phyloP scores from a whole-genome alignment of 169 alveolate genomes.

The Eimeria necatrix region DNA sequence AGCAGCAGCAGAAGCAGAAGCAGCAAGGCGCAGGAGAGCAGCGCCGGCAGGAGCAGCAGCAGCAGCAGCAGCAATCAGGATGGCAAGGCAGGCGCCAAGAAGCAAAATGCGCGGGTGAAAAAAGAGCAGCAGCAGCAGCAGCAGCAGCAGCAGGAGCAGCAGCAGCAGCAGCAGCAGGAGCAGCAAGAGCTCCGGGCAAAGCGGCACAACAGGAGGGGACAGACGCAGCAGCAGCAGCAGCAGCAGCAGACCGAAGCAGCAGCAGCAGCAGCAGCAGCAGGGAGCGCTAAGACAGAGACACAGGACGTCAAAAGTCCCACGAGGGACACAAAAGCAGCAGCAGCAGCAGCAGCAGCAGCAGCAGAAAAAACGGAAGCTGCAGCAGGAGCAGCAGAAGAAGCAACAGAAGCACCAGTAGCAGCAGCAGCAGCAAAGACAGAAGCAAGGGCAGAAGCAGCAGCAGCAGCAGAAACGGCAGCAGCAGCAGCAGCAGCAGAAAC shows the following conservation, averaged over 20 bases:
- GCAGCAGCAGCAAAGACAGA: too few relatives aligned
- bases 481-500: constrained; percentile 22
- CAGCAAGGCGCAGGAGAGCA: too few relatives aligned
- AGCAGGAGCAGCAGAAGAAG: too few relatives aligned
- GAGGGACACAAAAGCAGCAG: neutral
- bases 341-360: neutral
- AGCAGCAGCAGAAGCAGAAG: neutral
- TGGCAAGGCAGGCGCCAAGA: neutral
- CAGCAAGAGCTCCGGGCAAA: neutral
- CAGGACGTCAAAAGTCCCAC: neutral
- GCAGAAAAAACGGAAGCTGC: too few relatives aligned
- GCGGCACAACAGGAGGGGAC: neutral
- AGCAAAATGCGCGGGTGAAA: neutral
- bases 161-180: constrained; percentile 9
- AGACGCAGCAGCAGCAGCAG: constrained; percentile 4
- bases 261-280: constrained; percentile 19
- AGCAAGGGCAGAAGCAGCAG: constrained; percentile 6
- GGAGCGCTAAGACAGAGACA: neutral
- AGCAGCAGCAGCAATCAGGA: neutral
- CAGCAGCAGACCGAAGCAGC: neutral
- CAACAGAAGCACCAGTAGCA: neutral
- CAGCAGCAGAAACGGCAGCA: neutral
- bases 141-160: constrained; percentile 1
- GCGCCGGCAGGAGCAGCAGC: too few relatives aligned
- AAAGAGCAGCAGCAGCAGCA: constrained; percentile 19